These are phyloP conservation scores for Glycine tomentella DNA, from an alignment of 306 rosid species.

Conservation along the genomic window DNA sequence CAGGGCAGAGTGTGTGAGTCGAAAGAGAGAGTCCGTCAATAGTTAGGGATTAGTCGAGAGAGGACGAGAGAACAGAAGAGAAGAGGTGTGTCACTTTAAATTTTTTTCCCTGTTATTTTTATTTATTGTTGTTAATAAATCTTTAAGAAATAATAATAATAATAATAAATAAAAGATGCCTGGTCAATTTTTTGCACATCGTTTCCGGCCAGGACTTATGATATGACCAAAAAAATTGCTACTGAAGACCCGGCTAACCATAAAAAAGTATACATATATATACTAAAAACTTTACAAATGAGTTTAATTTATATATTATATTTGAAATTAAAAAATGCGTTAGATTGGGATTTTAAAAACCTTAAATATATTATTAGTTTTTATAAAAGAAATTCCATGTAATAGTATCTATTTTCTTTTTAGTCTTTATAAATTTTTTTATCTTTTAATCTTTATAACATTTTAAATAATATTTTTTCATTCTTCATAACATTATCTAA, in stretches of 20 bases:
- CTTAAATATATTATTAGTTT: too few relatives aligned
- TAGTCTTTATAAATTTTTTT: too few relatives aligned
- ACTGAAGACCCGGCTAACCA: neutral
- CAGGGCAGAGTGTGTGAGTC: slow-evolving; percentile 52
- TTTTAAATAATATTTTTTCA: too few relatives aligned
- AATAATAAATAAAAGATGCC: neutral
- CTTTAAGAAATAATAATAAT: neutral
- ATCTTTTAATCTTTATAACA: too few relatives aligned
- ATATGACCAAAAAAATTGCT: neutral
- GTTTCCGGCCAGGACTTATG: neutral
- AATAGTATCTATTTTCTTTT: too few relatives aligned
- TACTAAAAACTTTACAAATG: neutral
- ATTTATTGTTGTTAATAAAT: neutral
- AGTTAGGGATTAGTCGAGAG: slow-evolving; percentile 58
- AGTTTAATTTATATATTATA: too few relatives aligned
- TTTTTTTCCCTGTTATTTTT: neutral
- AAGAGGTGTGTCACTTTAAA: neutral
- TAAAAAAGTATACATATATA: neutral
- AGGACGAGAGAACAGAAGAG: neutral
- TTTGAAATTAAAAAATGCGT: too few relatives aligned
- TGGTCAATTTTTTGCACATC: slow-evolving; percentile 17
- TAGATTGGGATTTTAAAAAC: too few relatives aligned
- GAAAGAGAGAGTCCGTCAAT: slow-evolving; percentile 40
- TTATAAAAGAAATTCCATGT: too few relatives aligned
- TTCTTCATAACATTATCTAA: too few relatives aligned